These are phyloP conservation scores for Gaultheria prostrata DNA, from an alignment of 148 eudicot species.

Conservation along the genomic window DNA sequence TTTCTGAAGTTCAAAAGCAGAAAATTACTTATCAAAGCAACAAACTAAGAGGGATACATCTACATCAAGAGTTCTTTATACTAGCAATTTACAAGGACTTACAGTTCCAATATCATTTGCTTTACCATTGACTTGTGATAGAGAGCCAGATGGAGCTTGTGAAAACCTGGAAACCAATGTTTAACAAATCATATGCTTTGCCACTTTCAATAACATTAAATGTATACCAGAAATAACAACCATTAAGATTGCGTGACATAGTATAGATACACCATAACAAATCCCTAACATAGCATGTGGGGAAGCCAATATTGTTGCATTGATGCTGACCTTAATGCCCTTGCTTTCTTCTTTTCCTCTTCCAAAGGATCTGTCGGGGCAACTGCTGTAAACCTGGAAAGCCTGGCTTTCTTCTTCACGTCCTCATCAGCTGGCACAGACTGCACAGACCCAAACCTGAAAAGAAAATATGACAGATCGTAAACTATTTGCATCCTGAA, in stretches of 20 bases:
- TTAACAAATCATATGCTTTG: not conserved
- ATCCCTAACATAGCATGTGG: not conserved
- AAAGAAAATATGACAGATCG: conserved; percentile 16
- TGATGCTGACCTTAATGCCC: conserved; percentile 62
- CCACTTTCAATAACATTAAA: not conserved
- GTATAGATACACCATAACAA: not conserved
- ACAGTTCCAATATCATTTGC: conserved; percentile 42
- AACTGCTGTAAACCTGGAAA: conserved; percentile 50
- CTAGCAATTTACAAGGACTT: conserved; percentile 4
- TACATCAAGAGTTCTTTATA: not conserved
- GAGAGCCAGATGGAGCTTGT: conserved; percentile 32
- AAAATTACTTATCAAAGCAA: not conserved
- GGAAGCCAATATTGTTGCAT: not conserved
- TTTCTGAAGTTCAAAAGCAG: conserved; percentile 28
- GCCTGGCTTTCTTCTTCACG: conserved; percentile 75
- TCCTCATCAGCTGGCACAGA: conserved; percentile 54
- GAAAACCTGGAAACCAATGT: conserved; percentile 50
- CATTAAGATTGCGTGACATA: not conserved
- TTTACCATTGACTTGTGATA: conserved; percentile 33
- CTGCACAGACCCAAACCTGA: conserved; percentile 62
- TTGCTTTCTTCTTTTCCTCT: conserved; percentile 86
- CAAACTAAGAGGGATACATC: not conserved
- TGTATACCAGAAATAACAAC: not conserved
- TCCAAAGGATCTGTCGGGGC: conserved; percentile 47
- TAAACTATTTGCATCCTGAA: not conserved